Conservation (phyloP, 2,329 filamentous ascomycete species). For the Colletotrichum ledebouriae region DNA sequence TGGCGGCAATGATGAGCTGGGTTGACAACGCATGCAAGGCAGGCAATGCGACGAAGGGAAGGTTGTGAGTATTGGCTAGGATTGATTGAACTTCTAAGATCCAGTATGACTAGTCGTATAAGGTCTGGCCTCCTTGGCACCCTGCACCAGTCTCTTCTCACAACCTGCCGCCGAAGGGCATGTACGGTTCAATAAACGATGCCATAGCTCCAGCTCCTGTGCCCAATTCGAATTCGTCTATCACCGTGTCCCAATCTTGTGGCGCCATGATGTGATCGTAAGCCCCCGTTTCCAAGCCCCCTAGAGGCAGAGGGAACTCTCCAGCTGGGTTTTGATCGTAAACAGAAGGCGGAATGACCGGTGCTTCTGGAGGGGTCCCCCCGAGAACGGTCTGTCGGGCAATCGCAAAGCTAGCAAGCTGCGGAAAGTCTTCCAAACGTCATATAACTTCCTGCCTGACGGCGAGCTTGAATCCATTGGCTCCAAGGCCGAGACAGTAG, state of each 20-base stretch:
- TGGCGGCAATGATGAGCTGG: constrained; percentile 30
- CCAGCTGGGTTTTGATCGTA: not conserved
- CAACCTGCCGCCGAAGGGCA: constrained; percentile 3
- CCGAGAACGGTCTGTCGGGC: not conserved
- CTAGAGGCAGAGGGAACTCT: not conserved
- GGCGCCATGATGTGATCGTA: constrained; percentile 14
- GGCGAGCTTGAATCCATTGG: not conserved
- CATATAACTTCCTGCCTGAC: not conserved
- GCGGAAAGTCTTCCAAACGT: constrained; percentile 16
- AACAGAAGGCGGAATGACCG: not conserved
- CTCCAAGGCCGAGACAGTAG: not conserved
- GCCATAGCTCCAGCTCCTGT: constrained; percentile 14
- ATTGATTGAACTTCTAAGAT: no score
- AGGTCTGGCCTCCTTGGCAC: no score
- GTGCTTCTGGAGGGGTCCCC: not conserved
- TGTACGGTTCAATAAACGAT: constrained; percentile 13
- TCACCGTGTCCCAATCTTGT: constrained; percentile 4
- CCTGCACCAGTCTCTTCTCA: no score
- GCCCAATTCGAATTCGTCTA: constrained; percentile 11
- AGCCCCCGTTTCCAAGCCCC: not conserved
- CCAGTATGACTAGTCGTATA: no score
- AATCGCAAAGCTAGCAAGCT: constrained; percentile 15
- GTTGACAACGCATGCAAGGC: constrained; percentile 7
- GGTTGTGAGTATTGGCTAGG: not conserved
- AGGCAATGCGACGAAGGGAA: not conserved